Evolutionary conservation across 202 grass and related monocot species (phyloP).

Genomic region (Panicum virgatum): DNA sequence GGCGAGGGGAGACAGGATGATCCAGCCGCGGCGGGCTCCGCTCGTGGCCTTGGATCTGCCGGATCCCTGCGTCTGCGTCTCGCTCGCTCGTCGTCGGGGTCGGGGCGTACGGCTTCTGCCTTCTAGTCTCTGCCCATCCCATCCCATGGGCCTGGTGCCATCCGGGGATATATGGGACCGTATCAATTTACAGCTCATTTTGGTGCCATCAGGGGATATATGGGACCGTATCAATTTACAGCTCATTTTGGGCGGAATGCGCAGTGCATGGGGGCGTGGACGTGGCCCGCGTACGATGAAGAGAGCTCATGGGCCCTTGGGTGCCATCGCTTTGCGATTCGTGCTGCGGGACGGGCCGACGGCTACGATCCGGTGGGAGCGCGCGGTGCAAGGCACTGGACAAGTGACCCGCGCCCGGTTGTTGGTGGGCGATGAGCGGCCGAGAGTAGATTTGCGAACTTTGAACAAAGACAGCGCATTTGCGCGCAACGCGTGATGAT

Average conservation of each 20-base stretch:
- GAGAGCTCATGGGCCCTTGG: background rate
- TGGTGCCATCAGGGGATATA: too few relatives aligned
- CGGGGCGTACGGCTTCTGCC: background rate
- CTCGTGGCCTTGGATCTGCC: conserved; percentile 30
- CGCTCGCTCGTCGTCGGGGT: too few relatives aligned
- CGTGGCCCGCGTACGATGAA: background rate
- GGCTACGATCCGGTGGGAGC: too few relatives aligned
- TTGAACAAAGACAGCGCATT: background rate
- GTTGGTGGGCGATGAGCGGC: background rate
- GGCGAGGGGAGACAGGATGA: conserved; percentile 20
- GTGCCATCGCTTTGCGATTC: background rate
- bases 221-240: background rate
- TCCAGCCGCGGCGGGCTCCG: background rate
- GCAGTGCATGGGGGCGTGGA: too few relatives aligned
- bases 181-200: too few relatives aligned
- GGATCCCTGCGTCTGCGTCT: too few relatives aligned
- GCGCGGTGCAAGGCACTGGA: too few relatives aligned
- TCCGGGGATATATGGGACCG: too few relatives aligned
- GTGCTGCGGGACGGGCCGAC: background rate
- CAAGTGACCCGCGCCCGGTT: too few relatives aligned
- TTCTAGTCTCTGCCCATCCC: background rate
- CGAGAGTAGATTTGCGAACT: background rate
- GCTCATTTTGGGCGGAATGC: conserved; percentile 8
- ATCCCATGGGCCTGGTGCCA: background rate
- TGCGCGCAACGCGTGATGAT: background rate